Conservation (phyloP, 805 yeast species). For the Kregervanrija delftensis region DNA sequence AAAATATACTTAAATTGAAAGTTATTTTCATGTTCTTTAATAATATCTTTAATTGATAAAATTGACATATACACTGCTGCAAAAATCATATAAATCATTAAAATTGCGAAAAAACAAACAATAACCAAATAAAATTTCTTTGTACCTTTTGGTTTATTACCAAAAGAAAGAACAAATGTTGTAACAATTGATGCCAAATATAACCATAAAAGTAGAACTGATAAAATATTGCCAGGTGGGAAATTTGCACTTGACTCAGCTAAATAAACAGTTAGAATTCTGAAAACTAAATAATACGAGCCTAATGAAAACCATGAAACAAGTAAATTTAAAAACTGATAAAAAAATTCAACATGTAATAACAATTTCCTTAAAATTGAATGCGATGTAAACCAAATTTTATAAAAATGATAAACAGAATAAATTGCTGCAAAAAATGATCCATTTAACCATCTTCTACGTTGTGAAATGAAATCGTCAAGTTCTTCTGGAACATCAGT, state of each 20-base stretch:
- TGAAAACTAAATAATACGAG: conserved; percentile 82
- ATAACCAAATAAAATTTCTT: conserved; percentile 68
- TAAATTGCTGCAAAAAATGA: conserved; percentile 93
- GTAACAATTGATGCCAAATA: conserved; percentile 75
- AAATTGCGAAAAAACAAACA: conserved; percentile 72
- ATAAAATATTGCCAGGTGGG: conserved; percentile 67
- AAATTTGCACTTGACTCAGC: conserved; percentile 57
- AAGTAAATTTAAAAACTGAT: conserved; percentile 65
- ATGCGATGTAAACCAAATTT: conserved; percentile 77
- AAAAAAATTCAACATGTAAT: conserved; percentile 71
- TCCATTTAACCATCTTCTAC: conserved; percentile 96
- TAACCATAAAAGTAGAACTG: conserved; percentile 78
- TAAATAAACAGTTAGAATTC: conserved; percentile 76
- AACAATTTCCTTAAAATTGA: conserved; percentile 57
- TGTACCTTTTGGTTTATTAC: conserved; percentile 92
- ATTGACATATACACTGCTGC: conserved; percentile 81
- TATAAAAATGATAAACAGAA: conserved; percentile 69
- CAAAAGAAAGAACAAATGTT: conserved; percentile 85
- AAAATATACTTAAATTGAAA: conserved; percentile 44
- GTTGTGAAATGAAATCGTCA: conserved; percentile 81
- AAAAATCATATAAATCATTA: conserved; percentile 85
- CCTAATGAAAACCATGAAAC: conserved; percentile 93
- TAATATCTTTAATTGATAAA: conserved; percentile 40
- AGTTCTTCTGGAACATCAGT: conserved; percentile 92
- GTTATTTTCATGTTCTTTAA: conserved; percentile 28